Conservation (phyloP, 768 basidiomycete species). For the Neoboletus brunneissimus region DNA sequence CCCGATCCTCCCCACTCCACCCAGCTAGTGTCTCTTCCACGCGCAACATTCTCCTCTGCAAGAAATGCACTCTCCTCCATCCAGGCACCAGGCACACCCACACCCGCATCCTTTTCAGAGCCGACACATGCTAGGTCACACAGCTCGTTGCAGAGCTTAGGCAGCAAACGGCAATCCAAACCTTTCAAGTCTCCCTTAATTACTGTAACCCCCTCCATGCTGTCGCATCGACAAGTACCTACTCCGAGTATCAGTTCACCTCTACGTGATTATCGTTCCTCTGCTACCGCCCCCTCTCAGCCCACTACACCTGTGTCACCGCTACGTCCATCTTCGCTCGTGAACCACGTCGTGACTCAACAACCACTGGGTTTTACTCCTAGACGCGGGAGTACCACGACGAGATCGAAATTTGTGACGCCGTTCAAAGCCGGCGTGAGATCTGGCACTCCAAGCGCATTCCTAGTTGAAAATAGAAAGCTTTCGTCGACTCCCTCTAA, state of each 20-base stretch:
- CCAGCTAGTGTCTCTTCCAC: constrained; percentile 16
- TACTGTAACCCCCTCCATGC: constrained; percentile 8
- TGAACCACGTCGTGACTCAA: constrained; percentile 14
- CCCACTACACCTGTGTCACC: constrained; percentile 28
- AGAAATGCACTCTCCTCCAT: constrained; percentile 34
- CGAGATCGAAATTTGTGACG: constrained; percentile 48
- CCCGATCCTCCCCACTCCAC: constrained; percentile 1
- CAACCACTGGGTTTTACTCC: constrained; percentile 26
- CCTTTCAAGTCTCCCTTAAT: constrained; percentile 49
- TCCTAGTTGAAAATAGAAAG: neutral
- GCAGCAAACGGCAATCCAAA: constrained; percentile 24
- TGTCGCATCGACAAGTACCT: constrained; percentile 19
- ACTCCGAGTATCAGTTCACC: constrained; percentile 30
- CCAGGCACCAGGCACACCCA: constrained; percentile 38
- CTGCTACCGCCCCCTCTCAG: constrained; percentile 9
- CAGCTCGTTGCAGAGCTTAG: constrained; percentile 7
- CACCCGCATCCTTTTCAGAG: constrained; percentile 27
- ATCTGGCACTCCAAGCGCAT: constrained; percentile 34
- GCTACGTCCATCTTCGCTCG: constrained; percentile 33
- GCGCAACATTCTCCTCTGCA: constrained; percentile 38
- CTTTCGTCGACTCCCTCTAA: neutral
- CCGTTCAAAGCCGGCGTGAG: constrained; percentile 59
- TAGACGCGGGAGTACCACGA: constrained; percentile 29
- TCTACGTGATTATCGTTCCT: constrained; percentile 2
- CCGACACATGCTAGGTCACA: constrained; percentile 12